Conservation (phyloP, 2,329 filamentous ascomycete species). For the Albifimbria verrucaria region DNA sequence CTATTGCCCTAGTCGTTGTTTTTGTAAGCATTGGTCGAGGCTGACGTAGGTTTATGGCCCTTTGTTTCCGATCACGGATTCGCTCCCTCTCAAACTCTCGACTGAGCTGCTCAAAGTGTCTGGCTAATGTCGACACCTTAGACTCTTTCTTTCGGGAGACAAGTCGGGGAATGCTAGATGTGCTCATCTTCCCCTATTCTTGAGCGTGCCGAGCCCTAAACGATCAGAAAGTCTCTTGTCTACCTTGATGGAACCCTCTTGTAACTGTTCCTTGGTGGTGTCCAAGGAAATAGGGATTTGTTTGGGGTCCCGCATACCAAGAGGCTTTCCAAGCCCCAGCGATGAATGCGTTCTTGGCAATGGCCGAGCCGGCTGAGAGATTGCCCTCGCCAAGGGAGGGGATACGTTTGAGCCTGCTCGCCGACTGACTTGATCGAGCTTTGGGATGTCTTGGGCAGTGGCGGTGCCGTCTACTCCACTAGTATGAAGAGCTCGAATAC, state of each 20-base stretch:
- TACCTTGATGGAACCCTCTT: conserved; percentile 41
- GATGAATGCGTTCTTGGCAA: conserved; percentile 44
- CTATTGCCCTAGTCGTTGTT: conserved; percentile 89
- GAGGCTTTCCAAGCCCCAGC: conserved; percentile 35
- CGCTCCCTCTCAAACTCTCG: conserved; percentile 96
- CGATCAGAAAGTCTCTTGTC: conserved; percentile 80
- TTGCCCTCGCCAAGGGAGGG: conserved; percentile 50
- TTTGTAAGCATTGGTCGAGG: conserved; percentile 80
- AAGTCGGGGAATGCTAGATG: conserved; percentile 87
- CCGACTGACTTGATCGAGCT: conserved; percentile 34
- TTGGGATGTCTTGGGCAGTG: conserved; percentile 18
- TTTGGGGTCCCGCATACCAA: conserved; percentile 31
- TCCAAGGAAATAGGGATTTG: conserved; percentile 19
- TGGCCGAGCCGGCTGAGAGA: conserved; percentile 48
- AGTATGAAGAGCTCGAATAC: conserved; percentile 23
- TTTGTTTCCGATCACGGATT: conserved; percentile 76
- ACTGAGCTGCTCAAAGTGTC: conserved; percentile 94
- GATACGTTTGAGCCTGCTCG: conserved; percentile 43
- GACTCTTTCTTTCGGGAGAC: conserved; percentile 71
- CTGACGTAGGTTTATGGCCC: conserved; percentile 69
- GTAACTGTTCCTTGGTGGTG: conserved; percentile 15
- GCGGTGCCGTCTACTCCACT: conserved; percentile 24
- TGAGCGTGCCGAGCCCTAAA: conserved; percentile 63
- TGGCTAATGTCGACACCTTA: conserved; percentile 86
- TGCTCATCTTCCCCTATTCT: conserved; percentile 52